Conservation (phyloP, 352 stramenopile species). For the Aphanomyces invadans region DNA sequence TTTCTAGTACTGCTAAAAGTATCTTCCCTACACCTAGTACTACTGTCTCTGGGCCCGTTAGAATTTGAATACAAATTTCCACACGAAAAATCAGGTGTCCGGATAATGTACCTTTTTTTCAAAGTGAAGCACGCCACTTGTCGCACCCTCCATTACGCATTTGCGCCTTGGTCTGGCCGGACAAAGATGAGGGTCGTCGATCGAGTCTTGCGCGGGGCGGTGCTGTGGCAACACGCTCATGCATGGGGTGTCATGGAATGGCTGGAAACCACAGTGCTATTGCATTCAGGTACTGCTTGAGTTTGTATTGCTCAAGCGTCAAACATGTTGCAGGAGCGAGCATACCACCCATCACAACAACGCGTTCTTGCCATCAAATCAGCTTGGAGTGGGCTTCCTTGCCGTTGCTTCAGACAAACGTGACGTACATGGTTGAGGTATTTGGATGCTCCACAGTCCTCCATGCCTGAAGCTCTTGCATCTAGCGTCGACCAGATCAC, state of each 20-base stretch:
- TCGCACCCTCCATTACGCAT: neutral
- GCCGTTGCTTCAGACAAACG: neutral
- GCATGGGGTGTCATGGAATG: conserved; percentile 4
- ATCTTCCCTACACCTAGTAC: too few relatives aligned
- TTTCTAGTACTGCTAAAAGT: too few relatives aligned
- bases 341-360: neutral
- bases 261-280: neutral
- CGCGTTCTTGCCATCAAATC: neutral
- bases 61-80: neutral
- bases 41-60: neutral
- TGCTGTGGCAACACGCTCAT: neutral
- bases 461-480: neutral
- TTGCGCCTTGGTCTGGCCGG: neutral
- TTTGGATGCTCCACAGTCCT: neutral
- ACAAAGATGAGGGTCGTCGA: neutral
- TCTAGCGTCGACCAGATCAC: conserved; percentile 8
- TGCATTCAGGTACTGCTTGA: neutral
- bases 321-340: too few relatives aligned
- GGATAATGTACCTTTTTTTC: neutral
- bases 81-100: too few relatives aligned
- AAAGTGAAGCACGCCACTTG: neutral
- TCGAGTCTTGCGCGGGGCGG: neutral
- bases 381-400: conserved; percentile 4
- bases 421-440: conserved; percentile 9
- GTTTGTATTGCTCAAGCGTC: too few relatives aligned